Base-by-base conservation (phyloP, 495 filamentous ascomycete species). In the Penicillium subrubescens region DNA sequence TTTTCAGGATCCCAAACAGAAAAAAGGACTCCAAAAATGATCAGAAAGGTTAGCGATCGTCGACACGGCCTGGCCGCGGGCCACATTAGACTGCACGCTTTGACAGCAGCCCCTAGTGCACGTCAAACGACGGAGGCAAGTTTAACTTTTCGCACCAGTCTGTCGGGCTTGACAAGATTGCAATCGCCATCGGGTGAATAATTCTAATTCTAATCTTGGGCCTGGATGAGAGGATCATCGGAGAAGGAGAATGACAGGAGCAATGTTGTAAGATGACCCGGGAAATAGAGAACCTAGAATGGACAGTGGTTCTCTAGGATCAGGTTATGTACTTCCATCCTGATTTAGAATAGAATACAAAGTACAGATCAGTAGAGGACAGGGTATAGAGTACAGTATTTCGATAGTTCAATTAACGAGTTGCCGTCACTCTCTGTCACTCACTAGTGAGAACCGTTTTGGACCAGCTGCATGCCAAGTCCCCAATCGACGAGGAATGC, bases 31-130 rank as follows among this genome's bases (percentile, higher is more conserved):
- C 41, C 41, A 21, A n/a, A 12, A 8, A 41, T 60, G 31, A 63
- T 60, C 56, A 59, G 48, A 55, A 63, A 50, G 56, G 64, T 60
- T 33, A 57, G 50, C 17, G 60, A 62, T 62, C 64, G 35, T 52
- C 48, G 48, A 52, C 25, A 31, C 48, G 48, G 27, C n/a, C 48
- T 52, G 48, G 48, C 6, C 37, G 21, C 25, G 44, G 44, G 19
- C 44, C 21, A 48, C 44, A 12, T 19, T 48, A 10, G 21, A 23
- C 44, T 8, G 21, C 19, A 48, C 44, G 44, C 44, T 48, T 48
- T 48, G 44, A 48, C 44, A 48, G 21, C 44, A 48, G 44, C 19
- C 44, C 44, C 2, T 25, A 17, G 15, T 6, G 46, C 25, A 48
- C 21, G 44, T 48, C 48, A 52, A 52, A 52, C 48, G 48, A 52